Percentiles rank a stretch among this genome's conserved stretches.
Conservation (phyloP, 2,329 filamentous ascomycete species). For the Niveomyces coronatus region DNA sequence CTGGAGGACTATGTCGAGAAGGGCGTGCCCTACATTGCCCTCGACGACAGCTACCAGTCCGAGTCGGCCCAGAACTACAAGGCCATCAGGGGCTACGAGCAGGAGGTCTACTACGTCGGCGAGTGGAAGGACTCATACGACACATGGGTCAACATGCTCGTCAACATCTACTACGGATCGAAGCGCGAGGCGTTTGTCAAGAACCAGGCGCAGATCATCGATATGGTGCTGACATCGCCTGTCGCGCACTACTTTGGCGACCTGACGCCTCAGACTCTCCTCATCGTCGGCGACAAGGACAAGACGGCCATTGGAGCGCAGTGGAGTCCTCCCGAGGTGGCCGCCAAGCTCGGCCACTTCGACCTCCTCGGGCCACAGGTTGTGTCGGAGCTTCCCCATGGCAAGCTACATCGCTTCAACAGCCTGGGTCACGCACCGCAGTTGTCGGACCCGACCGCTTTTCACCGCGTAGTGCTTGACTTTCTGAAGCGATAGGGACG, state of each 20-base stretch:
- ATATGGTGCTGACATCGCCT: conserved; percentile 44
- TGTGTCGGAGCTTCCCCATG: conserved; percentile 31
- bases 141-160: conserved; percentile 44
- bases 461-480: conserved; percentile 33
- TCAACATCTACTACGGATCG: conserved; percentile 38
- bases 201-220: conserved; percentile 40
- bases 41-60: conserved; percentile 27
- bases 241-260: conserved; percentile 38
- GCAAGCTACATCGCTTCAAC: conserved; percentile 35
- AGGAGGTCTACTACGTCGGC: conserved; percentile 37
- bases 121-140: conserved; percentile 40
- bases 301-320: conserved; percentile 44
- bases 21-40: conserved; percentile 35
- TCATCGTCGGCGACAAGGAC: conserved; percentile 42
- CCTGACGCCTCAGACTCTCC: conserved; percentile 33
- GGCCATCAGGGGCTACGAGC: conserved; percentile 36
- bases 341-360: conserved; percentile 37
- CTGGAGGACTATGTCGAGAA: conserved; percentile 43
- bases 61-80: conserved; percentile 32
- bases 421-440: conserved; percentile 43
- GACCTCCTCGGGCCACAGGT: conserved; percentile 36
- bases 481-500: conserved; percentile 26
- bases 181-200: conserved; percentile 31
- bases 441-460: conserved; percentile 37
- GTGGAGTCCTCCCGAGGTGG: conserved; percentile 36